Evolutionary conservation across 768 basidiomycete genomes (phyloP).

Genomic region (Chlorophyllum brunneum): DNA sequence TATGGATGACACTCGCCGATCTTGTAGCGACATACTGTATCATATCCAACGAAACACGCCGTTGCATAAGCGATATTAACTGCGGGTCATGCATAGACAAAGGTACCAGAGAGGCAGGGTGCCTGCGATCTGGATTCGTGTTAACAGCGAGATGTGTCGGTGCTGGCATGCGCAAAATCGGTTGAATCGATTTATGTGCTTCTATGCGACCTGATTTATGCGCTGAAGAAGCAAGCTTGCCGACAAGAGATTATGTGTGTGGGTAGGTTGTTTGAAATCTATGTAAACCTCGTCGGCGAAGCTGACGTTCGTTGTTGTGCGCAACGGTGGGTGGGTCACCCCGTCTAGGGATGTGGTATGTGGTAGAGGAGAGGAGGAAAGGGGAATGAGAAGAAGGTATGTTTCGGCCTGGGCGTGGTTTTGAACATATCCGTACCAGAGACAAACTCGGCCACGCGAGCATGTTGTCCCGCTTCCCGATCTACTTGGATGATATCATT

Average conservation of each 20-base stretch:
- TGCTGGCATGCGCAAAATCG: not conserved
- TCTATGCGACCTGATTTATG: not conserved
- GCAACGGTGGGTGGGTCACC: conserved; percentile 25
- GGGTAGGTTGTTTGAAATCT: conserved; percentile 25
- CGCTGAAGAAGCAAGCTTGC: not conserved
- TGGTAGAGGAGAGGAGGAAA: conserved; percentile 20
- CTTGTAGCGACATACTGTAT: conserved; percentile 80
- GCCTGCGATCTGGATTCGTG: conserved; percentile 29
- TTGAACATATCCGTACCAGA: conserved; percentile 12
- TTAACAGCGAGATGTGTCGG: not conserved
- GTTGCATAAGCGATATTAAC: conserved; percentile 74
- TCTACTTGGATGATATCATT: conserved; percentile 6
- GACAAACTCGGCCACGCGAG: conserved; percentile 14
- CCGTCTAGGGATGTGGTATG: conserved; percentile 39
- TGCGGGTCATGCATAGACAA: conserved; percentile 73
- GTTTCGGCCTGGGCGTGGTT: conserved; percentile 14
- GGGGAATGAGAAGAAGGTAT: conserved; percentile 7
- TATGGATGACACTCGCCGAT: conserved; percentile 69
- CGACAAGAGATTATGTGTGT: conserved; percentile 24
- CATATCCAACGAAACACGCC: conserved; percentile 81
- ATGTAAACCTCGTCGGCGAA: conserved; percentile 3
- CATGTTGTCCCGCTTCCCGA: not conserved
- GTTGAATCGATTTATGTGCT: not conserved
- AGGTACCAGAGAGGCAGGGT: conserved; percentile 83
- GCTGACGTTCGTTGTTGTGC: conserved; percentile 11